These are phyloP conservation scores for Populus hybrid DNA, from an alignment of 441 rosid species.

Conservation along the genomic window DNA sequence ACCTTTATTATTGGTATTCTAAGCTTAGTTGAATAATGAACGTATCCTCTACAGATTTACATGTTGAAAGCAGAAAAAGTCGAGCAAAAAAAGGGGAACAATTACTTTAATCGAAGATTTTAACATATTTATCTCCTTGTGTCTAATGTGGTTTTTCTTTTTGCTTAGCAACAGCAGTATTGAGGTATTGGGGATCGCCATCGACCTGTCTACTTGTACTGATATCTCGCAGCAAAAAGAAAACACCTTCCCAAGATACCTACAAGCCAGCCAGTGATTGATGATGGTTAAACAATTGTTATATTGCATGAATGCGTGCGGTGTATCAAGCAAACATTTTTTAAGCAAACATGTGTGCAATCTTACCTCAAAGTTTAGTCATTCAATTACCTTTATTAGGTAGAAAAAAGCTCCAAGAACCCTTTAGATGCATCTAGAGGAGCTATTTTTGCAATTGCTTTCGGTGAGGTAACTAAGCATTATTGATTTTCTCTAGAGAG, in stretches of 20 bases:
- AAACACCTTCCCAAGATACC: neutral
- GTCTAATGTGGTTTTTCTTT: neutral
- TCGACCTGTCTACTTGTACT: neutral
- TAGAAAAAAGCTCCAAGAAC: neutral
- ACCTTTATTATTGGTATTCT: neutral
- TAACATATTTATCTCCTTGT: slow-evolving; percentile 7
- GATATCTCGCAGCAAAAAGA: neutral
- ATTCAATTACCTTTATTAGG: neutral
- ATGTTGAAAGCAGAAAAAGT: slow-evolving; percentile 1
- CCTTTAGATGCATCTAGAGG: neutral
- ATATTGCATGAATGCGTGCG: too few species aligned
- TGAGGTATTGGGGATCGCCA: neutral
- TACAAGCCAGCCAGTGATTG: too few species aligned
- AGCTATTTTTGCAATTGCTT: slow-evolving; percentile 3
- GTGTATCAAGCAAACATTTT: neutral
- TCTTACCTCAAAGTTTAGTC: neutral
- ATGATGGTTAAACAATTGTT: too few species aligned
- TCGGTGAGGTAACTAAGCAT: slow-evolving; percentile 5
- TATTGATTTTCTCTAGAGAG: neutral
- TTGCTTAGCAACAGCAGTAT: neutral
- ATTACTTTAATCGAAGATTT: neutral
- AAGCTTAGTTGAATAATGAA: neutral
- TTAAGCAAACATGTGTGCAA: neutral
- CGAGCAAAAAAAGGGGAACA: too few species aligned
- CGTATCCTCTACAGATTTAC: too few species aligned